phyloP scores from a whole-genome alignment of 106 monocot species.

The Gastrodia elata region DNA sequence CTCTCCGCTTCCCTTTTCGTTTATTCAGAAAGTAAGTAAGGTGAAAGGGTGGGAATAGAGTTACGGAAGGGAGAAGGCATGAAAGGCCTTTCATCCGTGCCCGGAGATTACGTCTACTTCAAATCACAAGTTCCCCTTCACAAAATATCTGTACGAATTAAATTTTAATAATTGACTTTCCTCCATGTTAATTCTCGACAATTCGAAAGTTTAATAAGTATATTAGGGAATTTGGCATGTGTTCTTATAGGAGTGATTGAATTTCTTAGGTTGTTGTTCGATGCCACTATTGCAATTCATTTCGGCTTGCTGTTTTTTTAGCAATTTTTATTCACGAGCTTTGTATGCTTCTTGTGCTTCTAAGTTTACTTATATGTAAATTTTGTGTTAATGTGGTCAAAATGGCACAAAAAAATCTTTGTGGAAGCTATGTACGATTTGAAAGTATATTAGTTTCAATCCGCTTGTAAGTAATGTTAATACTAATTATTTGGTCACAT shows the following conservation, averaged over 20 bases:
- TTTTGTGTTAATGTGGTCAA: neutral
- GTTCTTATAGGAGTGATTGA: neutral
- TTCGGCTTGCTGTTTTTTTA: neutral
- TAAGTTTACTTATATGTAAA: neutral
- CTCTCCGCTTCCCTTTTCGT: neutral
- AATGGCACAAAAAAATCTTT: neutral
- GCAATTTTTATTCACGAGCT: neutral
- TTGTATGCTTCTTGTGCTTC: too few relatives aligned
- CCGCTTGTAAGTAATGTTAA: neutral
- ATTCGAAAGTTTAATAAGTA: neutral
- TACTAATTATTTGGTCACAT: neutral
- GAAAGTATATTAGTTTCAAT: neutral
- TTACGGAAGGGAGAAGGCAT: slow-evolving; percentile 21
- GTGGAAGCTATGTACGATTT: neutral
- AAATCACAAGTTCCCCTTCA: slow-evolving; percentile 93
- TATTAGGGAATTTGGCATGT: neutral
- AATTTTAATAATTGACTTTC: neutral
- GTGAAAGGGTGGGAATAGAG: slow-evolving; percentile 7
- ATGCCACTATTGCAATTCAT: neutral
- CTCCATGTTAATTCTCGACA: neutral
- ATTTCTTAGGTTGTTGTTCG: too few relatives aligned
- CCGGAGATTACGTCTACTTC: slow-evolving; percentile 96
- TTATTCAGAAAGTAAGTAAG: neutral
- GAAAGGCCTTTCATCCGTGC: slow-evolving; percentile 45
- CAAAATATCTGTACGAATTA: slow-evolving; percentile 70